These are phyloP conservation scores for Gentiana macrophylla DNA, from an alignment of 257 asterid genomes.

Conservation along the genomic window DNA sequence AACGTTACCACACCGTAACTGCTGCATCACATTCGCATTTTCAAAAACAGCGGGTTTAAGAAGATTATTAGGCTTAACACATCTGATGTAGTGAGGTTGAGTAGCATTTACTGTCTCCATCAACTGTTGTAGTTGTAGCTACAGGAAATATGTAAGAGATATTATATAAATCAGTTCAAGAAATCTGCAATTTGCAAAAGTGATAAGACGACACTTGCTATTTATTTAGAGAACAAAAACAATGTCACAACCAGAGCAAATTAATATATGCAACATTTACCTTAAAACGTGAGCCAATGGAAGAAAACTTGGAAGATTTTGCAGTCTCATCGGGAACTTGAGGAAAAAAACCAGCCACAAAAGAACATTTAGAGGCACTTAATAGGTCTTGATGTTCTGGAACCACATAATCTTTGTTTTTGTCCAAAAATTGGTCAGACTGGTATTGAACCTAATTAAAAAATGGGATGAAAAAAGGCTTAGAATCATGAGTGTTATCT, in stretches of 20 bases:
- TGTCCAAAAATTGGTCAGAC: conserved; percentile 93
- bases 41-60: conserved; percentile 93
- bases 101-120: conserved; percentile 97
- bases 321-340: conserved; percentile 66
- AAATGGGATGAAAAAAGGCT: conserved; percentile 16
- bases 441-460: conserved; percentile 79
- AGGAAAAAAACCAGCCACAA: conserved; percentile 98
- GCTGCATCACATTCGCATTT: conserved; percentile 81
- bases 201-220: too few relatives aligned
- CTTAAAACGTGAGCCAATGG: conserved; percentile 97
- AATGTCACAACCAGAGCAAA: conserved; percentile 2
- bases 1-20: conserved; percentile 93
- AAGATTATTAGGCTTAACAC: conserved; percentile 95
- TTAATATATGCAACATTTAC: conserved; percentile 19
- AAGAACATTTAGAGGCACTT: conserved; percentile 72
- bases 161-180: not conserved
- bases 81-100: conserved; percentile 92
- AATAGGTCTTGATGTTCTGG: conserved; percentile 94
- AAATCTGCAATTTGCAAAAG: not conserved
- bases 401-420: conserved; percentile 96
- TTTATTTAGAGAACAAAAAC: not conserved
- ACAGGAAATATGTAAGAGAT: conserved; percentile 24
- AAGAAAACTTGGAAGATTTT: conserved; percentile 91
- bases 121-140: conserved; percentile 86
- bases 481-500: conserved; percentile 7